Base-by-base conservation (phyloP, 2,329 filamentous ascomycete species). In the Nothophoma quercina region DNA sequence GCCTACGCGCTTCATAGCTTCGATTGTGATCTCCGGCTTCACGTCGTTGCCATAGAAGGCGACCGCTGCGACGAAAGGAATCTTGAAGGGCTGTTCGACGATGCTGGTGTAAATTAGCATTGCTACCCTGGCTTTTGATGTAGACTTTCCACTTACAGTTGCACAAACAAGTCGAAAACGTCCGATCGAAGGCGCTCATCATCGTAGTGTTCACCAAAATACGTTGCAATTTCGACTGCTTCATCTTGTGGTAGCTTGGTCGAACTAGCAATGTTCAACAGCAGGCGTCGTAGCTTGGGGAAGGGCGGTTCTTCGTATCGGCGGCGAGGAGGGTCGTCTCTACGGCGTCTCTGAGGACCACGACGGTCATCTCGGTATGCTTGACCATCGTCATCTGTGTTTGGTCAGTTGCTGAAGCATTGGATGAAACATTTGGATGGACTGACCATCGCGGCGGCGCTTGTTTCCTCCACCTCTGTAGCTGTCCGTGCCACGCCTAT, bases 81-180 rank as follows among this genome's bases (percentile, higher is more conserved):
- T 96, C 81, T 98, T 98, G 75, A 99, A 88, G 1, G 95, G 95
- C 77, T 99, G 95, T 77, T 99, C 95, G 28, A 91, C 73, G 34
- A 89, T 83, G 60, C 83, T 86, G 53, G n/a, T 25, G 18, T 19
- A 6, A 9, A 32, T 66, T 57, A 69, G 64, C 46, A 50, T 6
- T 7, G n/a, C 21, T 6, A 7, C 9, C 7, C 49, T 22, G n/a
- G n/a, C n/a, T n/a, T n/a, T n/a, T n/a, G n/a, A n/a, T n/a, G n/a
- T n/a, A n/a, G n/a, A n/a, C n/a, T n/a, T n/a, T n/a, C 6, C 33
- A 67, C 83, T 60, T 75, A 85, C 83, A 98, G 81, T 75, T 93
- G 90, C 52, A 93, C 78, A 7, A 87, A 80, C 23, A 96, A 82
- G 51, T 88, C 85, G 60, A 90, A 80, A 72, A 96, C 96, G 42